Evolutionary conservation across 768 basidiomycete genomes (phyloP), one percentile per base, ranked within the genome.

Genomic region (Leccinum longicurvipes): DNA sequence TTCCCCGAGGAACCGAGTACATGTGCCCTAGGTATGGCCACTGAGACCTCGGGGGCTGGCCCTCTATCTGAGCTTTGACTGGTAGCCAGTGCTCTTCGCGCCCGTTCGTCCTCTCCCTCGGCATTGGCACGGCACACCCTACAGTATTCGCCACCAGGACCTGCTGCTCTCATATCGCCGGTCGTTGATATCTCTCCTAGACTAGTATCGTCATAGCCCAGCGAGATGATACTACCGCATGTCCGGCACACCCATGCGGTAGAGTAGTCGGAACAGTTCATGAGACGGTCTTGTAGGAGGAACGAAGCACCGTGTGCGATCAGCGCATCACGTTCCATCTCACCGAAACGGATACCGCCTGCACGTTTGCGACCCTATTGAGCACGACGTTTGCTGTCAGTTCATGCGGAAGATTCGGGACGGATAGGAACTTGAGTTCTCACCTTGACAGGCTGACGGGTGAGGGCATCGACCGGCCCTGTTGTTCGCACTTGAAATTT

Each of bases 251-350:
- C 95, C 97, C 97, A 99, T 4, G 97, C 92, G 0, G 94, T 98
- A 25, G 97, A 98, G 73, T 98, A 99, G 74, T 99, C 97, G 25
- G 96, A 98, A 70, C 97, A 99, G 75, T 99, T 99, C 97, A 99
- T 98, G 68, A 99, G 76, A 55, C 97, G 82, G 74, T 99, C 97
- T 78, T 99, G 97, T 23, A 99, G 83, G 39, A 99, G 80, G 86
- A 97, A 99, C 2, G 95, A 94, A 14, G 97, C 97, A 45, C 97
- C 97, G 72, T 99, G 97, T 3, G 97, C 97, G 63, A 99, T 95
- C 50, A 99, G 82, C 11, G 97, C 97, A 69, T 99, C 97, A 51
- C 97, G 90, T 73, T 99, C 97, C 97, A 99, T 99, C 77, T 99
- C 97, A 64, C 97, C 97, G 70, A 99, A 98, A 53, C 97, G 94